phyloP scores from a whole-genome alignment of 805 yeast genomes.

The Scheffersomyces ergatensis region DNA sequence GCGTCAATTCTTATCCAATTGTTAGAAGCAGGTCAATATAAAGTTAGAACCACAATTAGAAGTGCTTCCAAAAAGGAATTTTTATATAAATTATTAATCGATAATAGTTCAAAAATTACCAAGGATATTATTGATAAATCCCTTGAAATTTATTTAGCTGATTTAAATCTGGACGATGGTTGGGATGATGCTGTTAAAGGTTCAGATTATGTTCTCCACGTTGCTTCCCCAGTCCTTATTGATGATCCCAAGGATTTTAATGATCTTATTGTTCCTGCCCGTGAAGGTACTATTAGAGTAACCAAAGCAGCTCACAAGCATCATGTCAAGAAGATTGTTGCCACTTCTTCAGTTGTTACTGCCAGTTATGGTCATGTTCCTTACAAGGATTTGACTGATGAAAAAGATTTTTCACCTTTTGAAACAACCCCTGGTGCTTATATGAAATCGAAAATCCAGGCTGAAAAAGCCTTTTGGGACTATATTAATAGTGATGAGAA shows the following conservation, averaged over 20 bases:
- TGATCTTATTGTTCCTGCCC: background rate
- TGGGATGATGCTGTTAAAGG: constrained; percentile 12
- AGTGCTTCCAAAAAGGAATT: background rate
- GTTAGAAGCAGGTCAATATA: constrained; percentile 5
- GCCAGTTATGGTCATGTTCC: background rate
- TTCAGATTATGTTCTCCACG: constrained; percentile 10
- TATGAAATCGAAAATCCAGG: constrained; percentile 5
- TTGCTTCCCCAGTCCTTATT: constrained; percentile 7
- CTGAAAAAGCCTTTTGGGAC: constrained; percentile 7
- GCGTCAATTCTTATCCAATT: constrained; percentile 13
- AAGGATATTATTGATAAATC: background rate
- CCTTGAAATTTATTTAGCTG: constrained; percentile 6
- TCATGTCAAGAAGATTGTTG: background rate
- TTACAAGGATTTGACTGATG: background rate
- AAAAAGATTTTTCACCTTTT: background rate
- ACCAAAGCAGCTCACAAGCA: background rate
- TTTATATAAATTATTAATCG: no score
- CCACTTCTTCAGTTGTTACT: background rate
- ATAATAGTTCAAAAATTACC: background rate
- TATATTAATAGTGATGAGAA: constrained; percentile 8
- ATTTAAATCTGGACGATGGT: constrained; percentile 10
- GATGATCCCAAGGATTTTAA: background rate
- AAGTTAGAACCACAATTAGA: background rate
- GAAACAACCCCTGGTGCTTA: constrained; percentile 2
- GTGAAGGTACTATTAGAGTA: background rate